These are phyloP conservation scores for Rhynchospora tenuis DNA, from an alignment of 176 grass and related monocot genomes.

Conservation along the genomic window DNA sequence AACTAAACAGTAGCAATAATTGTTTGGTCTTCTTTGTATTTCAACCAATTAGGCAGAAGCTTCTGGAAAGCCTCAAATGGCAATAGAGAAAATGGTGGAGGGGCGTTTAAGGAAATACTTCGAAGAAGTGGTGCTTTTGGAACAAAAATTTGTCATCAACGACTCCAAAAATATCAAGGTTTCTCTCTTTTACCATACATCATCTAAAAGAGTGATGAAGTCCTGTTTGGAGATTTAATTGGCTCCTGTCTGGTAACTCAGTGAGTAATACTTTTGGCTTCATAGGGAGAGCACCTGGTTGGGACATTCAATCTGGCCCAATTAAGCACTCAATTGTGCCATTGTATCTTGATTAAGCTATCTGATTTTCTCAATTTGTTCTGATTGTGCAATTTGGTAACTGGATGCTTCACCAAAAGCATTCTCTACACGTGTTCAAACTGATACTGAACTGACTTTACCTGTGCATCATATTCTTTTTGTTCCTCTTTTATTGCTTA, in stretches of 20 bases:
- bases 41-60: constrained; percentile 59
- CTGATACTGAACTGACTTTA: background rate
- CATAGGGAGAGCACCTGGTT: background rate
- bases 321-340: background rate
- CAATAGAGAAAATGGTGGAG: constrained; percentile 98
- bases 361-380: background rate
- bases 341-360: background rate
- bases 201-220: background rate
- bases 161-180: constrained; percentile 76
- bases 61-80: constrained; percentile 87
- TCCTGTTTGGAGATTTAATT: background rate
- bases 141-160: constrained; percentile 78
- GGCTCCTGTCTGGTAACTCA: background rate
- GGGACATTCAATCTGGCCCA: background rate
- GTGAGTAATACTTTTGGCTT: background rate
- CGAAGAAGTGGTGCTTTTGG: constrained; percentile 90
- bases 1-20: background rate
- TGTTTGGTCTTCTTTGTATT: constrained; percentile 6
- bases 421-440: background rate
- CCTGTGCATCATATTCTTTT: background rate
- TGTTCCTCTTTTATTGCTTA: background rate
- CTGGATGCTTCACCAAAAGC: background rate
- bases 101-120: constrained; percentile 82
- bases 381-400: background rate
- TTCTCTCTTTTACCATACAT: background rate